Evolutionary conservation across 202 grass and related monocot species (phyloP).

Genomic region (Saccharum hybrid): DNA sequence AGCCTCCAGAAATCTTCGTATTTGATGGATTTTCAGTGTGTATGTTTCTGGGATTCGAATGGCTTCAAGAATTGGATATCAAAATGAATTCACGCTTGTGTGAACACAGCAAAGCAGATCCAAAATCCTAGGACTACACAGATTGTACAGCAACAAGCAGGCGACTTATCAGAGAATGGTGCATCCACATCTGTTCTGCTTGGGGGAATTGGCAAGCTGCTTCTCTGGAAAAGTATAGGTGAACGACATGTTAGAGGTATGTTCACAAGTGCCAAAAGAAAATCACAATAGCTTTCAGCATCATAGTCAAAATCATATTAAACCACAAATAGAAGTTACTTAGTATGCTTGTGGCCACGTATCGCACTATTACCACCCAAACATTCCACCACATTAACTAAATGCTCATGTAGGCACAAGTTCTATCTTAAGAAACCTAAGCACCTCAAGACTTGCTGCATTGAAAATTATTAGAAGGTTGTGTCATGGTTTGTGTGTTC

Average conservation of each 20-base stretch:
- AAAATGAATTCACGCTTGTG: constrained; percentile 54
- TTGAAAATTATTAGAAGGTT: neutral
- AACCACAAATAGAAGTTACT: constrained; percentile 24
- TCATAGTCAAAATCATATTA: constrained; percentile 5
- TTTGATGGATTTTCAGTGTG: constrained; percentile 17
- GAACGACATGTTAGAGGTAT: constrained; percentile 33
- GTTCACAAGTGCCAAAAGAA: neutral
- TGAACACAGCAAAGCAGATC: constrained; percentile 35
- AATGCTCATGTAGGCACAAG: neutral
- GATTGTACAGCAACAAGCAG: constrained; percentile 40
- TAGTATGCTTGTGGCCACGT: neutral
- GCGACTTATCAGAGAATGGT: constrained; percentile 64
- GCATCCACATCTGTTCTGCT: constrained; percentile 83
- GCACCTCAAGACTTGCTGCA: neutral
- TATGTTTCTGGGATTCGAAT: constrained; percentile 32
- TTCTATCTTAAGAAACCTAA: neutral
- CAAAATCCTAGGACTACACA: constrained; percentile 49
- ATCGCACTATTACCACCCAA: neutral
- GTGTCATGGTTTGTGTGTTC: neutral
- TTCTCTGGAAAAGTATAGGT: constrained; percentile 64
- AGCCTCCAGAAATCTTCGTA: constrained; percentile 27
- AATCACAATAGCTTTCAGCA: constrained; percentile 19
- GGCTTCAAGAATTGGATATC: constrained; percentile 53
- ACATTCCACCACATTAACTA: neutral
- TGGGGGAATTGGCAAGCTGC: constrained; percentile 64